Evolutionary conservation across 306 rosid genomes (phyloP).

Genomic region (Phaseolus lunatus): DNA sequence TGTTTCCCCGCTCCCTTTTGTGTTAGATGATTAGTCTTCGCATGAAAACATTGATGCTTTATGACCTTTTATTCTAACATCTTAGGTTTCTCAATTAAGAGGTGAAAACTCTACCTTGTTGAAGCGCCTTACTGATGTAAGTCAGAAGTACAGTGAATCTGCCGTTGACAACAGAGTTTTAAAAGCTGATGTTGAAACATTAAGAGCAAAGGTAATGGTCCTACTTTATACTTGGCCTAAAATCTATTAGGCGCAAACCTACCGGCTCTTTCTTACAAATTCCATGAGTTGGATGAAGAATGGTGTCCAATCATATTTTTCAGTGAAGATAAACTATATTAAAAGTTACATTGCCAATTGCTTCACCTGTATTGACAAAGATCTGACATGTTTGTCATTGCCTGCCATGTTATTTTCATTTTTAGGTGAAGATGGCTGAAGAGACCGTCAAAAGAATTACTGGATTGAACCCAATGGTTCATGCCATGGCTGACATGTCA

Average conservation of each 20-base stretch:
- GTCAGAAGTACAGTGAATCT: slow-evolving; percentile 74
- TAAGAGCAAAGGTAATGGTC: slow-evolving; percentile 87
- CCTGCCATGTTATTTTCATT: slow-evolving; percentile 35
- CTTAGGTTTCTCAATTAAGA: slow-evolving; percentile 80
- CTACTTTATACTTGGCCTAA: slow-evolving; percentile 18
- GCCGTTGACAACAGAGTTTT: slow-evolving; percentile 93
- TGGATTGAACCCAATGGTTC: slow-evolving; percentile 68
- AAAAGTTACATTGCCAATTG: neutral
- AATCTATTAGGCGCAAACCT: neutral
- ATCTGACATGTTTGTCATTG: slow-evolving; percentile 35
- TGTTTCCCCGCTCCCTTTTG: neutral
- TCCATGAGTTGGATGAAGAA: slow-evolving; percentile 34
- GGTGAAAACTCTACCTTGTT: slow-evolving; percentile 83
- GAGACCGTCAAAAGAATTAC: slow-evolving; percentile 83
- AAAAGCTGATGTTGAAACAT: slow-evolving; percentile 90
- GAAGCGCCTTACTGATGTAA: slow-evolving; percentile 76
- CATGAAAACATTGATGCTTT: slow-evolving; percentile 28
- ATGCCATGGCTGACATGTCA: slow-evolving; percentile 65
- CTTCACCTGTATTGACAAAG: neutral
- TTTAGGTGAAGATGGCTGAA: slow-evolving; percentile 93
- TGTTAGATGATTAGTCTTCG: neutral
- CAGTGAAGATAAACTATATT: neutral
- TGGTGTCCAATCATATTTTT: slow-evolving; percentile 25
- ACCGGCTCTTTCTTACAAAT: slow-evolving; percentile 20
- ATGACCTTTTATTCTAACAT: slow-evolving; percentile 45